Evolutionary conservation across 1,284 basidiomycete species (phyloP).

Genomic region (Cryptococcus sp.): DNA sequence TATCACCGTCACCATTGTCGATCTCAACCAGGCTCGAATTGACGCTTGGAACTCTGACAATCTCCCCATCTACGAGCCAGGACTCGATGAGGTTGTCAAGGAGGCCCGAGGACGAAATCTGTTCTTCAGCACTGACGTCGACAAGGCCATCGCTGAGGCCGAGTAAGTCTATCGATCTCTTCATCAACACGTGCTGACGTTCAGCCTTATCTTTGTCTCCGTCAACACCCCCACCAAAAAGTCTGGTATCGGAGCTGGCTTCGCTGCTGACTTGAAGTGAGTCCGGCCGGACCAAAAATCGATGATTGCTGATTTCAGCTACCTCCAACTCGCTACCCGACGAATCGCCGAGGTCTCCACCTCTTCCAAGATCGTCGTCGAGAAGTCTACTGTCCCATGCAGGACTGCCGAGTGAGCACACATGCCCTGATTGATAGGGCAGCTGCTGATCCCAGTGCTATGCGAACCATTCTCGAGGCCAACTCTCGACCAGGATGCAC

Average conservation of each 20-base stretch:
- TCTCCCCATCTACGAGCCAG: conserved; percentile 85
- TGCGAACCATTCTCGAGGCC: conserved; percentile 97
- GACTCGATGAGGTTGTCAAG: conserved; percentile 89
- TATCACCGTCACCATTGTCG: conserved; percentile 94
- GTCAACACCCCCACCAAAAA: conserved; percentile 98
- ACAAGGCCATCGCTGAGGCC: conserved; percentile 86
- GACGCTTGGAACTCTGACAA: conserved; percentile 84
- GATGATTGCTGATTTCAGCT: conserved; percentile 54
- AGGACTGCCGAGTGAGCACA: conserved; percentile 73
- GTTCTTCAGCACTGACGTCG: conserved; percentile 95
- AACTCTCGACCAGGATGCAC: conserved; percentile 87
- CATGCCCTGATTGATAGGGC: neutral
- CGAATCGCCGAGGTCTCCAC: conserved; percentile 88
- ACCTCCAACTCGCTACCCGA: conserved; percentile 92
- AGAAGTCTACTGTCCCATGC: conserved; percentile 98
- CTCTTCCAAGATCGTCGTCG: conserved; percentile 95
- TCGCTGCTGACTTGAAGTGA: conserved; percentile 94
- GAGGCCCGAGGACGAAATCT: conserved; percentile 86
- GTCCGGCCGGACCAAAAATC: conserved; percentile 30
- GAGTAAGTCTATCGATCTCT: conserved; percentile 53
- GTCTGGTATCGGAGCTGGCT: conserved; percentile 92
- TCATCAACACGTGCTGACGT: conserved; percentile 1
- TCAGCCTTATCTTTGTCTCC: conserved; percentile 55
- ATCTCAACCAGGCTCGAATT: conserved; percentile 89
- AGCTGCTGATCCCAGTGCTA: conserved; percentile 57